Evolutionary conservation across 2,329 filamentous ascomycete genomes (phyloP).

Genomic region (Colletotrichum eleusines): DNA sequence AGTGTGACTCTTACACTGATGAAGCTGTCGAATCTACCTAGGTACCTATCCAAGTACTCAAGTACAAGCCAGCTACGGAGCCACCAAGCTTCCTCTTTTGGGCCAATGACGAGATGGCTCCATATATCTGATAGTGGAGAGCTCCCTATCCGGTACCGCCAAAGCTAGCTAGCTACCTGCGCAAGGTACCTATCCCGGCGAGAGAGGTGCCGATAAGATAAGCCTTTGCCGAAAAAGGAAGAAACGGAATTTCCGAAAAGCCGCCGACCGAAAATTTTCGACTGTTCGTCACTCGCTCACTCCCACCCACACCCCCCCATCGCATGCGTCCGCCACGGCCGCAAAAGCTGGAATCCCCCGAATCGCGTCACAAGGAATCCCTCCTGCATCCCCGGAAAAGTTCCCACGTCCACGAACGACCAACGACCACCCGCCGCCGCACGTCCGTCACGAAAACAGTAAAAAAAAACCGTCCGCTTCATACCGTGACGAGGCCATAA

Average conservation of each 20-base stretch:
- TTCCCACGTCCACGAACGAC: background rate
- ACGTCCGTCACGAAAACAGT: background rate
- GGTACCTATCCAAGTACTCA: background rate
- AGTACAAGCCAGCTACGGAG: background rate
- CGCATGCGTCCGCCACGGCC: conserved; percentile 11
- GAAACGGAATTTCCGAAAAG: conserved; percentile 19
- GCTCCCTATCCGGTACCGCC: background rate
- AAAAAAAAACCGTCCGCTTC: no score
- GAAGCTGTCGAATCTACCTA: no score
- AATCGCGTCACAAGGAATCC: conserved; percentile 8
- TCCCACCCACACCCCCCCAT: background rate
- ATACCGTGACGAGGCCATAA: background rate
- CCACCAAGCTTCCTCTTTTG: background rate
- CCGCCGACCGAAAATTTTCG: conserved; percentile 23
- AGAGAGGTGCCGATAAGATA: background rate
- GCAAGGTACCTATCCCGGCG: no score
- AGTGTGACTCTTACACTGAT: background rate
- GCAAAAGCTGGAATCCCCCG: background rate
- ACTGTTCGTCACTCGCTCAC: conserved; percentile 16
- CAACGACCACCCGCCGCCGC: background rate
- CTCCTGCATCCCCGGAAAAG: conserved; percentile 3
- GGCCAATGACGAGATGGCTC: background rate
- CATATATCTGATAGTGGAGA: conserved; percentile 8
- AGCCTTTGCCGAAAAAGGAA: background rate
- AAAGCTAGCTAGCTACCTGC: background rate